Conservation (phyloP, 2,329 filamentous ascomycete genomes). For the Exophiala bonariae region DNA sequence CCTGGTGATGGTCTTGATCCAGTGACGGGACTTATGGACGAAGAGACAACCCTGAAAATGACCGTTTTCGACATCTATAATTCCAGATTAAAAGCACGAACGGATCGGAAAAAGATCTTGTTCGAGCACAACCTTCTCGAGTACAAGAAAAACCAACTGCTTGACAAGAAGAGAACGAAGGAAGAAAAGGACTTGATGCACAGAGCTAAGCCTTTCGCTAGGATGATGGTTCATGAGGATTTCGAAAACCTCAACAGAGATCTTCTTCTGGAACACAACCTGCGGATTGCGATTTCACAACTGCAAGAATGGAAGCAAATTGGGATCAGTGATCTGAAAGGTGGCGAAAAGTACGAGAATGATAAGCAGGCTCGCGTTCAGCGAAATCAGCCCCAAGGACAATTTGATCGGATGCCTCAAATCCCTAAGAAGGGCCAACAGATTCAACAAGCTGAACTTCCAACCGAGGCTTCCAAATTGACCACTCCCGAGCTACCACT, state of each 20-base stretch:
- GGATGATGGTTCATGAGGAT: conserved; percentile 93
- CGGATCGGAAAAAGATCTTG: conserved; percentile 92
- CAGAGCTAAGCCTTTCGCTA: conserved; percentile 92
- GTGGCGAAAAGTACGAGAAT: conserved; percentile 87
- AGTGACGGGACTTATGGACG: conserved; percentile 79
- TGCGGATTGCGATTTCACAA: conserved; percentile 84
- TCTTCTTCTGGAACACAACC: conserved; percentile 84
- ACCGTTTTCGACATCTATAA: conserved; percentile 99
- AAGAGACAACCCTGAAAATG: conserved; percentile 95
- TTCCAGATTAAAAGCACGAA: conserved; percentile 80
- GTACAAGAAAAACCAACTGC: conserved; percentile 83
- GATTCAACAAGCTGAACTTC: conserved; percentile 67
- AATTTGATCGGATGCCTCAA: conserved; percentile 79
- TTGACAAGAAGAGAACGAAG: conserved; percentile 93
- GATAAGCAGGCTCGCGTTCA: conserved; percentile 80
- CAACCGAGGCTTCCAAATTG: conserved; percentile 72
- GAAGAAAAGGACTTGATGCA: conserved; percentile 89
- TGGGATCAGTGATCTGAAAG: conserved; percentile 79
- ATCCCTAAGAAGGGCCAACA: conserved; percentile 61
- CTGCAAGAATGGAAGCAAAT: conserved; percentile 90
- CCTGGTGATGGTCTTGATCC: conserved; percentile 91
- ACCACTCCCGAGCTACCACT: conserved; percentile 77
- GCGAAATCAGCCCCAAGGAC: conserved; percentile 66
- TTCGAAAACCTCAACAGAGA: conserved; percentile 84
- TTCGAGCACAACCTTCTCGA: conserved; percentile 94